These are phyloP conservation scores for Croton laevigatus DNA, from an alignment of 441 rosid genomes.

Conservation along the genomic window DNA sequence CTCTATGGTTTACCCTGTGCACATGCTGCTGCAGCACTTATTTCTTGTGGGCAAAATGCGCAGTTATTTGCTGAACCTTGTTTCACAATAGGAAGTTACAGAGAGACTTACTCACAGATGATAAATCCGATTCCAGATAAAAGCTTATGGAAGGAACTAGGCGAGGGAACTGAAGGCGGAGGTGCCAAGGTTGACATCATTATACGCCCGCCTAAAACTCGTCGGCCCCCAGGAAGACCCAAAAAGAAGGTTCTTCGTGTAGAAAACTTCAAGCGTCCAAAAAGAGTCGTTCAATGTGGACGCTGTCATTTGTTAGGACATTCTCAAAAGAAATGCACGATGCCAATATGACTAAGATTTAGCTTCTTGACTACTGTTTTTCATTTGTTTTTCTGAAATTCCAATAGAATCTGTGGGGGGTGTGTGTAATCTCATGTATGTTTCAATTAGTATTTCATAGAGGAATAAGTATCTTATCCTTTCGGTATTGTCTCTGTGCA, in stretches of 20 bases:
- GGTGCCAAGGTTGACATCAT: constrained; percentile 49
- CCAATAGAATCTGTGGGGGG: constrained; percentile 20
- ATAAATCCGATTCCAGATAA: constrained; percentile 66
- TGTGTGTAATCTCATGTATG: constrained; percentile 48
- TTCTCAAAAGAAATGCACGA: constrained; percentile 97
- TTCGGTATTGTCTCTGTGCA: constrained; percentile 9
- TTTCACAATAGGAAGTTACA: constrained; percentile 66
- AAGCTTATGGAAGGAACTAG: constrained; percentile 62
- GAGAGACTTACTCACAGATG: constrained; percentile 72
- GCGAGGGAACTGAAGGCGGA: constrained; percentile 65
- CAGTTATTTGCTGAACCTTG: constrained; percentile 80
- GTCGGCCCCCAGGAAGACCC: constrained; percentile 92
- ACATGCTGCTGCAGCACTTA: constrained; percentile 90
- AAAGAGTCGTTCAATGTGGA: constrained; percentile 89
- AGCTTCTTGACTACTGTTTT: constrained; percentile 12
- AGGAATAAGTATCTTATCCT: constrained; percentile 26
- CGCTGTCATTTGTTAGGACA: constrained; percentile 96
- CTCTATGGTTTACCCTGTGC: constrained; percentile 90
- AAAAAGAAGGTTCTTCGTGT: constrained; percentile 84
- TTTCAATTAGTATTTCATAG: constrained; percentile 15
- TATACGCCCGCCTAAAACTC: constrained; percentile 73
- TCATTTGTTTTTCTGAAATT: constrained; percentile 20
- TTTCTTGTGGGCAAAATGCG: constrained; percentile 81
- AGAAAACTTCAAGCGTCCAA: constrained; percentile 84
- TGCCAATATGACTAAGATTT: constrained; percentile 56